These are phyloP conservation scores for Stemphylium beticola DNA, from an alignment of 2,329 filamentous ascomycete genomes.

Conservation along the genomic window DNA sequence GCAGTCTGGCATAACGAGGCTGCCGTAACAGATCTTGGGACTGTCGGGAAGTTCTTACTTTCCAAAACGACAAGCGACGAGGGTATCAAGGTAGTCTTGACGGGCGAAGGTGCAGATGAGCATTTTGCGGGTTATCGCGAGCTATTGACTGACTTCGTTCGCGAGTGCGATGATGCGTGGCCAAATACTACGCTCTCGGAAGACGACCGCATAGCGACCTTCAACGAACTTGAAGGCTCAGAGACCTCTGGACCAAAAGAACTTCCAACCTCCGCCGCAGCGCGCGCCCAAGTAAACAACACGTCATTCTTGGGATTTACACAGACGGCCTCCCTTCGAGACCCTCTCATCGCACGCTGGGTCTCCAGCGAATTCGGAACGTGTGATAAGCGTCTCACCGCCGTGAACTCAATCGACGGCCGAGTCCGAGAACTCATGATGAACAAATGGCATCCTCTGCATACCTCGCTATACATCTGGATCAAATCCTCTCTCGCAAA, in stretches of 20 bases:
- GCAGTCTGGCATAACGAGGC: conserved; percentile 55
- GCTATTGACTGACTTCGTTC: conserved; percentile 56
- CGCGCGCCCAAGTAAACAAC: conserved; percentile 23
- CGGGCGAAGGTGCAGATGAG: conserved; percentile 61
- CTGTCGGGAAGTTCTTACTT: conserved; percentile 59
- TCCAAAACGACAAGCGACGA: conserved; percentile 53
- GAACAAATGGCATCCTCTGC: conserved; percentile 32
- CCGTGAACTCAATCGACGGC: conserved; percentile 32
- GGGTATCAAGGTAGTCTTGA: conserved; percentile 62
- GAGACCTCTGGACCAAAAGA: conserved; percentile 19
- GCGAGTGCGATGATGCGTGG: conserved; percentile 53
- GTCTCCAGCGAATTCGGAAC: conserved; percentile 16
- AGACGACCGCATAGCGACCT: conserved; percentile 13
- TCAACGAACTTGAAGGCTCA: conserved; percentile 16
- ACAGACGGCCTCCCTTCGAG: conserved; percentile 12
- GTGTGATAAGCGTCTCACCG: conserved; percentile 18
- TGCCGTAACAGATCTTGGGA: conserved; percentile 59
- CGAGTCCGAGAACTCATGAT: conserved; percentile 30
- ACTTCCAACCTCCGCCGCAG: conserved; percentile 16
- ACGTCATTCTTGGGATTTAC: conserved; percentile 23
- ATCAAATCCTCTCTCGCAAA: conserved; percentile 29
- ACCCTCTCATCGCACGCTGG: conserved; percentile 19
- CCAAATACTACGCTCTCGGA: conserved; percentile 16
- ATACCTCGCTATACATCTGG: conserved; percentile 36
- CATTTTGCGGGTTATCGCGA: conserved; percentile 61